Evolutionary conservation across 257 asterid genomes (phyloP), one percentile per base, ranked within the genome.

Genomic region (Lycium barbarum): DNA sequence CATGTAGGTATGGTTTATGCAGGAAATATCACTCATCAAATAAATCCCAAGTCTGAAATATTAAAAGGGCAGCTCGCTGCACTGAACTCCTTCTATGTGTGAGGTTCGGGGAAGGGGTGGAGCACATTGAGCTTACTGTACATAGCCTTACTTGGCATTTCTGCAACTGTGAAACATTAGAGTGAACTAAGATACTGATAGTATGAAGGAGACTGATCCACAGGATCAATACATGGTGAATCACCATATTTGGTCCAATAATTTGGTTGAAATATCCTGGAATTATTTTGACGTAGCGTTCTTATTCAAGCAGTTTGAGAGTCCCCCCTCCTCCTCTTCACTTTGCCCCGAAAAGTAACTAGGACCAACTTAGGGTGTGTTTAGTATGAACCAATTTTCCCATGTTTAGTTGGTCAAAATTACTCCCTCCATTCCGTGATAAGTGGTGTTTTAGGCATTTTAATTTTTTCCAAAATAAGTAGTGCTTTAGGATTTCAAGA

Each of bases 221-320:
- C 2, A 40, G 20, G 79, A 70, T 40, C 33, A 40, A 49, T 20
- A 22, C n/a, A 11, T 74, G 81, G 45, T 22, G 61, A 18, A 70
- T 36, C 36, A 22, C 81, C 81, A 5, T 73, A 17, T n/a, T 70
- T 40, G 51, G 26, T 70, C 79, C 79, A 17, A 12, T 40, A 70
- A 0, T 40, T 72, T 72, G 58, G 59, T n/a, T 20, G 18, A 45
- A n/a, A 43, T 74, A 49, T 74, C 81, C 59, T 74, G 81, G 62
- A 76, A 26, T 76, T 18, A 49, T 76, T 53, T 51, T 26, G 82
- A 7, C 7, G 12, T 20, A 51, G 47, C 51, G 82, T 26, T 51
- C 22, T 51, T 11, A 51, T 76, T 76, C 82, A 76, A 76, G 22
- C 26, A 26, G 47, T 76, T 33, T 0, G 5, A 76, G 63, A 51